Base-by-base conservation (phyloP, 257 asterid genomes). In the Paulownia fortunei region DNA sequence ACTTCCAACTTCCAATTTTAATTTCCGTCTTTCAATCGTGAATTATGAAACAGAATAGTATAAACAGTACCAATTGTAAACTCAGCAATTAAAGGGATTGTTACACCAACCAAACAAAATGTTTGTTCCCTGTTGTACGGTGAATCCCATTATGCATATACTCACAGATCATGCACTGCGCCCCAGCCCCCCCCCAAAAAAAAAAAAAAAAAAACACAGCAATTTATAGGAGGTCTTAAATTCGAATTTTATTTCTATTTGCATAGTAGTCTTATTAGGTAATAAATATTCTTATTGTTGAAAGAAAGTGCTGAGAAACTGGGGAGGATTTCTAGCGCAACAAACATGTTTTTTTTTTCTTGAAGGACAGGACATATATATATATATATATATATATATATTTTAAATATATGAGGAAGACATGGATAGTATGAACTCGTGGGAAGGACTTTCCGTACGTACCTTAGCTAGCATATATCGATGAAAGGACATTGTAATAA, bases 361-460 rank as follows among this genome's bases (percentile, higher is more conserved):
- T 4, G 4, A 30, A 1, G 30, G 49, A 16, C 32, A 56, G 36
- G 36, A 18, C 52, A n/a, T n/a, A n/a, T n/a, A n/a, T n/a, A n/a
- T n/a, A n/a, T n/a, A n/a, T n/a, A n/a, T n/a, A n/a, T n/a, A n/a
- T n/a, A n/a, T n/a, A n/a, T n/a, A n/a, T n/a, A n/a, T n/a, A n/a
- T n/a, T n/a, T n/a, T n/a, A n/a, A n/a, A 62, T 9, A 64, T 64
- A 16, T 27, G 15, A 46, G 8, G 42, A 27, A 58, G 46, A 69
- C 10, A 58, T 30, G 52, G 11, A 30, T 3, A 54, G 64, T 49
- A 71, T 73, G 83, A 84, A 80, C 74, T 65, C 85, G 73, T 69
- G 79, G 72, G 72, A 9, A 71, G 84, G 59, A 76, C 73, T 44
- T 37, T 80, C 87, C 85, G 87, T 82, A 82, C 87, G 85, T 64